Evolutionary conservation across 139 green algal species (phyloP), one percentile per base, ranked within the genome.

Genomic region (Chlamydomonas asymmetrica): DNA sequence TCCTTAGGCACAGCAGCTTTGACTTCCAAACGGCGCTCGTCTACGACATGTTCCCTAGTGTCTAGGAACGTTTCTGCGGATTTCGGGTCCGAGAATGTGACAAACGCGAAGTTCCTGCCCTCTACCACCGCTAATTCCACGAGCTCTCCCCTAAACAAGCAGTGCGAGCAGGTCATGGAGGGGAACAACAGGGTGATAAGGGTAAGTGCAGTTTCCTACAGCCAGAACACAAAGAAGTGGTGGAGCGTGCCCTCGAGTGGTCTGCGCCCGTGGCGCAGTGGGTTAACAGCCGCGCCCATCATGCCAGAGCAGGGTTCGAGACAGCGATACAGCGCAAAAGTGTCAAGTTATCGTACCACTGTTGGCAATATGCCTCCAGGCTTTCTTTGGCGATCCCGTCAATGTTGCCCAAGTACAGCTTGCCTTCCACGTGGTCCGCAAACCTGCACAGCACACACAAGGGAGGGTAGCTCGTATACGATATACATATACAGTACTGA

Each of bases 1-100:
- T 85, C 82, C 63, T 86, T 87, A 25, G 90, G 91, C 23, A 96
- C 81, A 16, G 91, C 89, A 16, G 89, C 91, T 66, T 94, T 93
- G 49, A 84, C 86, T 35, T 96, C 91, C 31, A 94, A 60, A 32
- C 76, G 71, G 22, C 87, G 86, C 48, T 79, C 79, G 64, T 93
- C 80, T 29, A 95, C 87, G 40, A 81, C 69, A 76, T 94, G 88
- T 52, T 92, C 84, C 1, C 78, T n/a, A n/a, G n/a, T 62, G 60
- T 77, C 71, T n/a, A 77, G 41, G 23, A 77, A 34, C 43, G 23
- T 69, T 43, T 77, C 59, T 22, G 71, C 71, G 59, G 41, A 77
- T 34, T 57, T 63, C n/a, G 71, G 59, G 71, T 77, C 71, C 71
- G 71, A 69, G 71, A 70, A 77, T 43, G n/a, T 54, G 6, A 37